A percentile compares a stretch with the other conserved stretches of the same genome.
phyloP scores from a whole-genome alignment of 176 grass and related monocot species.

The Stipa capillata region DNA sequence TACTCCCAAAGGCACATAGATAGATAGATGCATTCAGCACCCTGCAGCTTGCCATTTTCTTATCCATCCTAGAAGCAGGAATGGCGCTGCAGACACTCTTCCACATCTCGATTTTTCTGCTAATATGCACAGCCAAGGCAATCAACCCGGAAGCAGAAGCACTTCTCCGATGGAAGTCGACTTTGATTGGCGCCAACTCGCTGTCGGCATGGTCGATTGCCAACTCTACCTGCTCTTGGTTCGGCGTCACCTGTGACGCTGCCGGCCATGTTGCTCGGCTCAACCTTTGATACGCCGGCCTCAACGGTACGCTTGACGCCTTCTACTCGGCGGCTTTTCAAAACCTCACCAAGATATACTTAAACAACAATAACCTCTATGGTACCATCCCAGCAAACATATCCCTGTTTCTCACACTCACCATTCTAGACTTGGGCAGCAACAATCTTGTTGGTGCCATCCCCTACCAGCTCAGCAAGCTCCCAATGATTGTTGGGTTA shows the following conservation, averaged over 20 bases:
- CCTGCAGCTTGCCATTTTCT: no score
- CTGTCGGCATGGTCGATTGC: conserved; percentile 28
- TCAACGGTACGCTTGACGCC: conserved; percentile 29
- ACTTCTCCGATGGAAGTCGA: conserved; percentile 47
- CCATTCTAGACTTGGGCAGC: not conserved
- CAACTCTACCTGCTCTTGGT: conserved; percentile 40
- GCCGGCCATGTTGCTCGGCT: conserved; percentile 20
- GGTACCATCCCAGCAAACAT: conserved; percentile 34
- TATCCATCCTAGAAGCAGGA: not conserved
- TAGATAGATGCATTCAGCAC: no score
- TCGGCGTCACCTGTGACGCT: conserved; percentile 31
- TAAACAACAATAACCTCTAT: conserved; percentile 13
- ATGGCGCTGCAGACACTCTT: not conserved
- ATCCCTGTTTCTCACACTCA: not conserved
- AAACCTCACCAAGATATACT: conserved; percentile 20
- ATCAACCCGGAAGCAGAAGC: conserved; percentile 6
- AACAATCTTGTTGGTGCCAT: not conserved
- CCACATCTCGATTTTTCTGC: not conserved
- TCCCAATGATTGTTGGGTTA: not conserved
- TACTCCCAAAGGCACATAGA: no score
- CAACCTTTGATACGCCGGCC: not conserved
- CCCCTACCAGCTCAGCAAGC: not conserved
- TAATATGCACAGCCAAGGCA: not conserved
- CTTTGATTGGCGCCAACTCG: not conserved
- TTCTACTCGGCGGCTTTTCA: conserved; percentile 27